Evolutionary conservation across 2,329 filamentous ascomycete species (phyloP).

Genomic region (Neofusicoccum kwambonambiense): DNA sequence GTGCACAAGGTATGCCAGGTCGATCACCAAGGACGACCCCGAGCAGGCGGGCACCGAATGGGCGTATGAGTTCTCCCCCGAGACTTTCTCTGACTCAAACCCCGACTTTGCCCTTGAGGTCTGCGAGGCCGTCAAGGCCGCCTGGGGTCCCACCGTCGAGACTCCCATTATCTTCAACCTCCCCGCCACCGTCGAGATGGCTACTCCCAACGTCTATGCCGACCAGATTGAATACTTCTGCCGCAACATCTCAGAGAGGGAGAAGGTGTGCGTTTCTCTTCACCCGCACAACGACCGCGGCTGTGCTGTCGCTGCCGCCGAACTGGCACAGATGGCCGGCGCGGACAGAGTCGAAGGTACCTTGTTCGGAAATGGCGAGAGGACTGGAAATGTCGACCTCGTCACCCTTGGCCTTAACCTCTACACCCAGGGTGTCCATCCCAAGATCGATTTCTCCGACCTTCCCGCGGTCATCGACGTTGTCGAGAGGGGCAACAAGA

Average conservation of each 20-base stretch:
- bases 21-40: conserved; percentile 80
- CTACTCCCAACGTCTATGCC: conserved; percentile 92
- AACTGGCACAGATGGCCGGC: conserved; percentile 93
- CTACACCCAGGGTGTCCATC: conserved; percentile 87
- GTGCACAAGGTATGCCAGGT: conserved; percentile 82
- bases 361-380: conserved; percentile 90
- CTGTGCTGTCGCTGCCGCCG: conserved; percentile 83
- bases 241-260: conserved; percentile 75
- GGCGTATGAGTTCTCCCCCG: conserved; percentile 81
- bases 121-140: conserved; percentile 89
- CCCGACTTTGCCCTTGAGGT: conserved; percentile 80
- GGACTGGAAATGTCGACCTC: conserved; percentile 92
- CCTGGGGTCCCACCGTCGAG: conserved; percentile 79
- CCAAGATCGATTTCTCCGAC: conserved; percentile 87
- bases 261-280: conserved; percentile 84
- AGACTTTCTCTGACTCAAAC: conserved; percentile 86
- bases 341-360: conserved; percentile 93
- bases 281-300: conserved; percentile 96
- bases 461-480: conserved; percentile 81
- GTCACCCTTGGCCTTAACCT: conserved; percentile 91
- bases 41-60: conserved; percentile 60
- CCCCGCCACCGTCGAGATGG: conserved; percentile 91
- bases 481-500: conserved; percentile 92
- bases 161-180: conserved; percentile 94
- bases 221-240: conserved; percentile 98